Percentiles rank a stretch among this genome's conserved stretches.
These are phyloP conservation scores for Mariannaea sp. DNA, from an alignment of 2,329 filamentous ascomycete species.

Conservation along the genomic window DNA sequence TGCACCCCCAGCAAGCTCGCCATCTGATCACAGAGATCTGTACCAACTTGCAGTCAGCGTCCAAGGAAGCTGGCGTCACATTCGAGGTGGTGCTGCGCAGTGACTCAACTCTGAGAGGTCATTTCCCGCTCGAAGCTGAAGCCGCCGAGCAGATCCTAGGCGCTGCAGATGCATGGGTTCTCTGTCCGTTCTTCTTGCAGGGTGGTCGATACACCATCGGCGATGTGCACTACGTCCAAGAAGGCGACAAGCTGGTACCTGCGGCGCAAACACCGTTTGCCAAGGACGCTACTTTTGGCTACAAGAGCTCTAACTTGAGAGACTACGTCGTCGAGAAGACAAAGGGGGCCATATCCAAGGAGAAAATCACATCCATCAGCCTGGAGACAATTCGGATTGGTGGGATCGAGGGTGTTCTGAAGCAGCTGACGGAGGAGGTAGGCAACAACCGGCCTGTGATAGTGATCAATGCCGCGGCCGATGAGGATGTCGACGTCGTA, in stretches of 20 bases:
- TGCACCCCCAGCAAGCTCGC: constrained; percentile 54
- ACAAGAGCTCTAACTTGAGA: constrained; percentile 53
- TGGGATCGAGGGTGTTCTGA: constrained; percentile 48
- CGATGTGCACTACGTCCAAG: constrained; percentile 63
- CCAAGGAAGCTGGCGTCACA: constrained; percentile 41
- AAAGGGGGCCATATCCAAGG: constrained; percentile 45
- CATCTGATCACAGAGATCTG: constrained; percentile 57
- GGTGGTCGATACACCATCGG: constrained; percentile 62
- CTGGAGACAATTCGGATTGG: constrained; percentile 54
- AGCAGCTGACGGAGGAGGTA: constrained; percentile 46
- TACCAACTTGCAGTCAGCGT: constrained; percentile 52
- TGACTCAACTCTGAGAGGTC: constrained; percentile 61
- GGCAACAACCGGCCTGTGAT: constrained; percentile 43
- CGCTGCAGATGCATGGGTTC: constrained; percentile 55
- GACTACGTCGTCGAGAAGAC: constrained; percentile 60
- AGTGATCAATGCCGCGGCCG: constrained; percentile 57
- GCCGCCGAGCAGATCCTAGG: constrained; percentile 56
- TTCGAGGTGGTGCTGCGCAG: constrained; percentile 62
- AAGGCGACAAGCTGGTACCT: constrained; percentile 47
- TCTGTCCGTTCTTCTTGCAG: constrained; percentile 64
- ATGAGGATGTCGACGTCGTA: constrained; percentile 61
- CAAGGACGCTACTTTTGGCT: constrained; percentile 62
- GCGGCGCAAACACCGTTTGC: constrained; percentile 61
- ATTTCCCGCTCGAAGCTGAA: constrained; percentile 61
- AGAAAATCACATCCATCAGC: constrained; percentile 50